Percentiles rank a stretch among this genome's conserved stretches.
Conservation (phyloP, 305 asterid genomes). For the Ajuga reptans region DNA sequence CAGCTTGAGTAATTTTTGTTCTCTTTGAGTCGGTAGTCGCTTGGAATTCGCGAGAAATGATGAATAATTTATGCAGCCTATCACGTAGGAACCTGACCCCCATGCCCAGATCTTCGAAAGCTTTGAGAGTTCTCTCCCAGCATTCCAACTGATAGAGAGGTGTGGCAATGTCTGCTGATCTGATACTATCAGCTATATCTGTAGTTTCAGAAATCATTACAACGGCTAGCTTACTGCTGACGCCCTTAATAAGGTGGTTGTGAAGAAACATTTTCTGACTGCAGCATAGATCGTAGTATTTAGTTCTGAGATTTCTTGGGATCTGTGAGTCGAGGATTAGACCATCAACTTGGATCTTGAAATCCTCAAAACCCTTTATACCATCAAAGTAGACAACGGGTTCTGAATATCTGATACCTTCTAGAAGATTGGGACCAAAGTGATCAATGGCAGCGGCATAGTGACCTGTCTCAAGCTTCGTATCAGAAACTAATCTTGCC, state of each 20-base stretch:
- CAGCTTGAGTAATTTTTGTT: constrained; percentile 18
- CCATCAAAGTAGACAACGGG: constrained; percentile 29
- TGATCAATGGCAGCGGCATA: constrained; percentile 20
- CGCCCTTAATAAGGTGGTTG: constrained; percentile 36
- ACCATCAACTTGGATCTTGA: constrained; percentile 46
- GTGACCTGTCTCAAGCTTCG: constrained; percentile 16
- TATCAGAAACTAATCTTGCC: constrained; percentile 20
- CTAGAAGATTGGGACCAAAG: constrained; percentile 23
- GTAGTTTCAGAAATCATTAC: constrained; percentile 52
- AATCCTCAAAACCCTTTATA: constrained; percentile 35
- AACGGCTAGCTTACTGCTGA: constrained; percentile 44
- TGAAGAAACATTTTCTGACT: constrained; percentile 51
- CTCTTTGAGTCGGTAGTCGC: constrained; percentile 25
- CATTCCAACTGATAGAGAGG: constrained; percentile 27
- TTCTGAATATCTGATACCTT: constrained; percentile 33
- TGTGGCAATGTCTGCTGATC: constrained; percentile 29
- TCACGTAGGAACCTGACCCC: constrained; percentile 42
- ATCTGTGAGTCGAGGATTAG: constrained; percentile 45
- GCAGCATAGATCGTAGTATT: constrained; percentile 53
- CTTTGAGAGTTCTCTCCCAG: constrained; percentile 58
- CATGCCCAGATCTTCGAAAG: constrained; percentile 65
- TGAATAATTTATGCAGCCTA: constrained; percentile 28
- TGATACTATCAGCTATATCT: constrained; percentile 54
- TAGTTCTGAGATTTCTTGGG: constrained; percentile 30
- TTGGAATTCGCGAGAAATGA: constrained; percentile 28